phyloP scores from a whole-genome alignment of 1,284 basidiomycete genomes.

The Wolfiporia cocos region DNA sequence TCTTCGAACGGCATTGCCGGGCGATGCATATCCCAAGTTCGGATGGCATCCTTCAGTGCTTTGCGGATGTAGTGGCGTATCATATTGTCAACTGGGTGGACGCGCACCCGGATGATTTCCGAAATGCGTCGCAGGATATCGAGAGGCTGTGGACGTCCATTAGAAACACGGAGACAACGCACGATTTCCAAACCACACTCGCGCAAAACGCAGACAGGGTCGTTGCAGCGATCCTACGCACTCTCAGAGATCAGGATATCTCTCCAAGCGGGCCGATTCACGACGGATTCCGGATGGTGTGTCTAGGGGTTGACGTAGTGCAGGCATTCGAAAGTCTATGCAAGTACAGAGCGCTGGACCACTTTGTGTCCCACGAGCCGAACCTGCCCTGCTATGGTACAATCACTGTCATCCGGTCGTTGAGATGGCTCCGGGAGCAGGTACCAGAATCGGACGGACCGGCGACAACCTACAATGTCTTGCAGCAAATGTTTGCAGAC shows the following conservation, averaged over 20 bases:
- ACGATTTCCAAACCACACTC: constrained; percentile 35
- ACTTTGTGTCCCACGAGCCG: constrained; percentile 49
- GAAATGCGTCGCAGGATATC: constrained; percentile 24
- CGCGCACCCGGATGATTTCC: constrained; percentile 23
- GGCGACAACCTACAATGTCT: constrained; percentile 68
- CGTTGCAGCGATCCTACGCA: constrained; percentile 48
- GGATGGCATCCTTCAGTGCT: constrained; percentile 59
- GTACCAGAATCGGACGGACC: constrained; percentile 33
- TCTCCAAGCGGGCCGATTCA: constrained; percentile 40
- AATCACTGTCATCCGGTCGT: constrained; percentile 42
- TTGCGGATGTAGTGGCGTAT: constrained; percentile 67
- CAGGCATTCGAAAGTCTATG: constrained; percentile 44
- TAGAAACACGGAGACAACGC: constrained; percentile 25
- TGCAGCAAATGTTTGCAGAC: constrained; percentile 68
- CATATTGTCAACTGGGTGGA: constrained; percentile 44
- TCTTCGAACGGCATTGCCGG: constrained; percentile 61
- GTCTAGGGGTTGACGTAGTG: constrained; percentile 26
- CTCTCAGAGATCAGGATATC: constrained; percentile 56
- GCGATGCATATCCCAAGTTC: constrained; percentile 43
- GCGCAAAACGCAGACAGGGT: constrained; percentile 47
- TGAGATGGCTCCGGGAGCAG: constrained; percentile 49
- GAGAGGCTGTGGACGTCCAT: constrained; percentile 31
- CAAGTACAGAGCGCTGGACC: constrained; percentile 39
- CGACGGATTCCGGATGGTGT: constrained; percentile 32
- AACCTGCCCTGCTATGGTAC: constrained; percentile 56